phyloP scores from a whole-genome alignment of 352 stramenopile genomes.

The Phytophthora litchii region DNA sequence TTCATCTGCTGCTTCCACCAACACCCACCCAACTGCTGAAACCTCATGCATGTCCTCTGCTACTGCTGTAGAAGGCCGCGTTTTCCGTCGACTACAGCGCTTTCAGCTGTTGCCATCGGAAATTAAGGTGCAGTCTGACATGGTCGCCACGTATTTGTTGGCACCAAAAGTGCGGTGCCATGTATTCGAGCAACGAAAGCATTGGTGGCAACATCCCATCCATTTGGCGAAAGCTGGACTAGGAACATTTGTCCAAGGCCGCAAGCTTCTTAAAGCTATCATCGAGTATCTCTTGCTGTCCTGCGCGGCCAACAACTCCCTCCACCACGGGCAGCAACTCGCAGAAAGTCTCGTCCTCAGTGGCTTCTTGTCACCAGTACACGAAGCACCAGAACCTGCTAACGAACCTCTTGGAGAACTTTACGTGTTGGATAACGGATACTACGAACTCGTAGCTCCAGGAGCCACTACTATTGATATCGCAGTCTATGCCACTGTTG shows the following conservation, averaged over 20 bases:
- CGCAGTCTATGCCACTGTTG: slow-evolving; percentile 18
- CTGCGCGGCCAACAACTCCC: slow-evolving; percentile 34
- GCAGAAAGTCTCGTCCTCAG: slow-evolving; percentile 41
- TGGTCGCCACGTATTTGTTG: slow-evolving; percentile 41
- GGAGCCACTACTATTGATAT: slow-evolving; percentile 20
- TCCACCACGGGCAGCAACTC: slow-evolving; percentile 36
- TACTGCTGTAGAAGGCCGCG: slow-evolving; percentile 33
- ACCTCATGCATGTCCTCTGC: background rate
- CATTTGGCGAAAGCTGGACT: slow-evolving; percentile 26
- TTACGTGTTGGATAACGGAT: slow-evolving; percentile 38
- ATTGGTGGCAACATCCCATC: slow-evolving; percentile 41
- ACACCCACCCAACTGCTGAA: background rate
- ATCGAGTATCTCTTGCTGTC: slow-evolving; percentile 35
- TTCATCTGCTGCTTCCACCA: slow-evolving; percentile 4
- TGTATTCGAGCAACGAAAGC: slow-evolving; percentile 33
- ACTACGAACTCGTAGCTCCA: slow-evolving; percentile 62
- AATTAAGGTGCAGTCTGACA: slow-evolving; percentile 41
- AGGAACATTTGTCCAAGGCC: slow-evolving; percentile 44
- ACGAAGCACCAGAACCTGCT: slow-evolving; percentile 23
- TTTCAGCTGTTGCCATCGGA: slow-evolving; percentile 40
- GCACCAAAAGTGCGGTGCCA: slow-evolving; percentile 30
- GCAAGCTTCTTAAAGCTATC: slow-evolving; percentile 42
- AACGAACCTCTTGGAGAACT: slow-evolving; percentile 27
- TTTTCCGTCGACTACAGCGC: slow-evolving; percentile 42
- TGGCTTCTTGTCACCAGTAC: slow-evolving; percentile 39